phyloP scores from a whole-genome alignment of 345 rosid species.

The Clarkia xantiana region DNA sequence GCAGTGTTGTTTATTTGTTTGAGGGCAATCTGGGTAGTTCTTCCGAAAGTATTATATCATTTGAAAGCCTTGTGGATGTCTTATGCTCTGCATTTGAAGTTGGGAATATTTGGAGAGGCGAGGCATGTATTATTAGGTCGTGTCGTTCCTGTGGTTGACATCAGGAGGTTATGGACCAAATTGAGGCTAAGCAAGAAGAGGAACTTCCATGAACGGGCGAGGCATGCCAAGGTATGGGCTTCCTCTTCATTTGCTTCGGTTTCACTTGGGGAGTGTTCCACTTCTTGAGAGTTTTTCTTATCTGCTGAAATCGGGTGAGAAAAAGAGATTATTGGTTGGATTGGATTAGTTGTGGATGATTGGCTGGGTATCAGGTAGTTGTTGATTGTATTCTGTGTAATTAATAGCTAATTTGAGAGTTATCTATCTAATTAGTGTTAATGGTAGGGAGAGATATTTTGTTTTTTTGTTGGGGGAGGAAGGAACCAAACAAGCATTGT shows the following conservation, averaged over 20 bases:
- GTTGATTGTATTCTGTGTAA: no score
- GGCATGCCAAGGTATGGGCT: slow-evolving; percentile 72
- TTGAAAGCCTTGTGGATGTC: slow-evolving; percentile 46
- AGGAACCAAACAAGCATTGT: slow-evolving; percentile 33
- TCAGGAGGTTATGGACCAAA: slow-evolving; percentile 72
- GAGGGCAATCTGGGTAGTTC: slow-evolving; percentile 25
- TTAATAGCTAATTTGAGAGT: no score
- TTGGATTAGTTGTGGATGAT: no score
- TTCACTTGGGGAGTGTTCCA: slow-evolving; percentile 61
- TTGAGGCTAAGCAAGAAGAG: slow-evolving; percentile 59
- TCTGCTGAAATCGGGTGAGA: no score
- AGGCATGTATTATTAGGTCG: slow-evolving; percentile 60
- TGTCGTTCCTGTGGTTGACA: slow-evolving; percentile 54
- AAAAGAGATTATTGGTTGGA: no score
- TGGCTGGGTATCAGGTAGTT: no score
- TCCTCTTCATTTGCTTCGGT: slow-evolving; percentile 72
- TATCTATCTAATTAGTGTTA: no score
- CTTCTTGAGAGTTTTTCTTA: no score
- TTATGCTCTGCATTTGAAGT: slow-evolving; percentile 49
- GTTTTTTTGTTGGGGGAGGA: slow-evolving; percentile 6
- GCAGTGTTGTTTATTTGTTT: slow-evolving; percentile 39
- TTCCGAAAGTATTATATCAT: slow-evolving; percentile 32
- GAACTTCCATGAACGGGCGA: slow-evolving; percentile 65
- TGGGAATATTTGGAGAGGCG: slow-evolving; percentile 78
- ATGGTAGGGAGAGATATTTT: slow-evolving; percentile 6